phyloP scores from a whole-genome alignment of 768 basidiomycete genomes.

The Leccinum barrowsii region DNA sequence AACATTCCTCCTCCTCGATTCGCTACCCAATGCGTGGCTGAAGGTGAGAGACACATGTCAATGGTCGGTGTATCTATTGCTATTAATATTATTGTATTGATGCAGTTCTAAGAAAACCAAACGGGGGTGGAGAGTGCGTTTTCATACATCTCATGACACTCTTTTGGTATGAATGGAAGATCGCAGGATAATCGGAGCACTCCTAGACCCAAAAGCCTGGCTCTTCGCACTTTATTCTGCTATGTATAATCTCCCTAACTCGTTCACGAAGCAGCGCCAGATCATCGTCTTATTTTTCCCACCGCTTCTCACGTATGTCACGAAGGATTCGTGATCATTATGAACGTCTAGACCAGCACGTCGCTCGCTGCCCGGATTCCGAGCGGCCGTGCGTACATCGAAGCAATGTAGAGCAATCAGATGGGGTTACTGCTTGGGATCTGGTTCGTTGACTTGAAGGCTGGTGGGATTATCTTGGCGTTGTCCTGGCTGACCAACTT shows the following conservation, averaged over 20 bases:
- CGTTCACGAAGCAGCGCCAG: slow-evolving; percentile 59
- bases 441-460: slow-evolving; percentile 40
- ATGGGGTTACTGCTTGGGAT: slow-evolving; percentile 57
- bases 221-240: slow-evolving; percentile 67
- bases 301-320: slow-evolving; percentile 56
- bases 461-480: slow-evolving; percentile 53
- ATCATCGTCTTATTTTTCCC: slow-evolving; percentile 62
- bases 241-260: slow-evolving; percentile 62
- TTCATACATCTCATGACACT: neutral
- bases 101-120: slow-evolving; percentile 54
- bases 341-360: slow-evolving; percentile 67
- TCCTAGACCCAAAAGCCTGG: slow-evolving; percentile 71
- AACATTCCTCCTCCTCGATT: slow-evolving; percentile 71
- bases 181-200: slow-evolving; percentile 61
- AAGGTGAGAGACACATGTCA: slow-evolving; percentile 38
- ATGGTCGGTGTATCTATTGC: neutral
- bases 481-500: slow-evolving; percentile 63
- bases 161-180: neutral
- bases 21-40: slow-evolving; percentile 67
- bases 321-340: slow-evolving; percentile 60
- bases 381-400: slow-evolving; percentile 63
- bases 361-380: slow-evolving; percentile 51
- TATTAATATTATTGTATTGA: neutral
- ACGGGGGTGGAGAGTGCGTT: slow-evolving; percentile 75
- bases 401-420: slow-evolving; percentile 55